Base-by-base conservation (phyloP, 75 land plant genomes). In the Picea sitchensis region DNA sequence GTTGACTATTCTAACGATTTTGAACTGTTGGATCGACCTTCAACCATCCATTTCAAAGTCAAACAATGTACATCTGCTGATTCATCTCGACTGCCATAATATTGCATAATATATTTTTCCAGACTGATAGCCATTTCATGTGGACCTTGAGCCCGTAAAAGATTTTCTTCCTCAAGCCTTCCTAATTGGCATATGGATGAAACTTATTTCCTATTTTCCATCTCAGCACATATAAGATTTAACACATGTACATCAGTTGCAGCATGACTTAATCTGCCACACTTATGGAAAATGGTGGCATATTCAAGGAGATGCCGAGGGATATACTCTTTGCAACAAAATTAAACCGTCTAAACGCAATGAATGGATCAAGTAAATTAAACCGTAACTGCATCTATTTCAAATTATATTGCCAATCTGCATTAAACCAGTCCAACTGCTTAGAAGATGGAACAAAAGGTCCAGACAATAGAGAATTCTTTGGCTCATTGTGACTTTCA, bases 11-110 rank as follows among this genome's bases (percentile, higher is more conserved):
- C n/a, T n/a, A n/a, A n/a, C n/a, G n/a, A n/a, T n/a, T n/a, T n/a
- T n/a, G n/a, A n/a, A n/a, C 94, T 95, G 91, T 87, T 91, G 59
- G 99, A 92, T 79, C 94, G 82, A 75, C 91, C 93, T 83, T 97
- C 92, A 61, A 98, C 95, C 69, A 97, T 84, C 99, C 99, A 97
- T 77, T 97, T 97, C 32, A 98, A 98, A 80, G 92, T 88, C 59
- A 94, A 86, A 61, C 98, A 89, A 78, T 87, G 85, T 26, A 95
- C 86, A 88, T 87, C 85, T 78, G 90, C 86, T 31, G 88, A 78
- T 32, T 85, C 91, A 57, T 85, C 93, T 62, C 69, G 84, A 15
- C 78, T 47, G 15, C 72, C 75, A 56, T 81, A 83, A 60, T 89
- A 80, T 69, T 87, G 79, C 41, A 91, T 61, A 38, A 97, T 79